These are phyloP conservation scores for Suhomyces yuchorum DNA, from an alignment of 1,139 yeast genomes.

Conservation along the genomic window DNA sequence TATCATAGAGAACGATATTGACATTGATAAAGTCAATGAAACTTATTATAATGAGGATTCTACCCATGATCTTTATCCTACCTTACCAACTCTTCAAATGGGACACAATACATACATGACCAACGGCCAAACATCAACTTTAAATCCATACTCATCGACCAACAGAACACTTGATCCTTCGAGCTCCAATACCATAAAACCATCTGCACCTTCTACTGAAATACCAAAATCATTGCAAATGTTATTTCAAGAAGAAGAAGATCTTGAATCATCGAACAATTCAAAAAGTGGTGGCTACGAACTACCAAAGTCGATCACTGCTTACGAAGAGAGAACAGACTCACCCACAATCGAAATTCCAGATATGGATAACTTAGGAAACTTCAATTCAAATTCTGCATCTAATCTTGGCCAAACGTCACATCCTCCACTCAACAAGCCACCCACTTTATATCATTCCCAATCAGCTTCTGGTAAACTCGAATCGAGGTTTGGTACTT, in stretches of 20 bases:
- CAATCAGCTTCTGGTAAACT: conserved; percentile 51
- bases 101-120: conserved; percentile 15
- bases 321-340: conserved; percentile 29
- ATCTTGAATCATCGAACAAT: conserved; percentile 1
- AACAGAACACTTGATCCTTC: conserved; percentile 6
- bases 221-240: conserved; percentile 75
- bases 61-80: conserved; percentile 27
- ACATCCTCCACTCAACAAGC: conserved; percentile 44
- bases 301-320: conserved; percentile 5
- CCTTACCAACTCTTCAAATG: conserved; percentile 33
- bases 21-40: conserved; percentile 49
- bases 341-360: conserved; percentile 52
- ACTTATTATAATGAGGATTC: conserved; percentile 32
- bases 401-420: conserved; percentile 17
- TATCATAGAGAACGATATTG: conserved; percentile 65
- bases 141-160: conserved; percentile 3
- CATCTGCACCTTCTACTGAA: conserved; percentile 28
- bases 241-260: conserved; percentile 55
- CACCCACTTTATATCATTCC: conserved; percentile 51
- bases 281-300: conserved; percentile 7
- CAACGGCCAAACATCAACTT: conserved; percentile 6
- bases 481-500: conserved; percentile 38
- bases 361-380: conserved; percentile 43
- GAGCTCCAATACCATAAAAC: not conserved
- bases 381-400: conserved; percentile 20